Conservation (phyloP, 345 rosid genomes). For the Eucalyptus curtisii region DNA sequence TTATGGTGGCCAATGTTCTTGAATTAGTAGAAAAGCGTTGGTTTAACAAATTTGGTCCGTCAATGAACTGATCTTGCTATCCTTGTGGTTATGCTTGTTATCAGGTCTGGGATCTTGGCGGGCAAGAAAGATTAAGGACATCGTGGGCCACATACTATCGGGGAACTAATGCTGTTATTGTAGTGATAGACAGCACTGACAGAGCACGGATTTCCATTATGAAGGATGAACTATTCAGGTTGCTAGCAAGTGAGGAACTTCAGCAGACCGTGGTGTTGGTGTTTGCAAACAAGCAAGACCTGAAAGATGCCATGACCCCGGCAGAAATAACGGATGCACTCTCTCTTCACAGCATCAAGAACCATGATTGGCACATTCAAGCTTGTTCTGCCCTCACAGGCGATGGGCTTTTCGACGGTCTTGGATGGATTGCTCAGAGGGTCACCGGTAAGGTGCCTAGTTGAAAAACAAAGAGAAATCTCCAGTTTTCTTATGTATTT, state of each 20-base stretch:
- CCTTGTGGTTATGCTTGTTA: background rate
- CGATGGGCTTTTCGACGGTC: conserved; percentile 77
- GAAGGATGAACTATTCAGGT: conserved; percentile 74
- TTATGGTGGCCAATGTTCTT: background rate
- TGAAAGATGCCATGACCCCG: conserved; percentile 90
- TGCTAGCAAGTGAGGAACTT: conserved; percentile 77
- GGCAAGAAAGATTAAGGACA: conserved; percentile 87
- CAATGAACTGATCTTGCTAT: background rate
- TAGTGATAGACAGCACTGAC: conserved; percentile 91
- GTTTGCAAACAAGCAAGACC: conserved; percentile 87
- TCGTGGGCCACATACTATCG: conserved; percentile 97
- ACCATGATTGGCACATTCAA: conserved; percentile 97
- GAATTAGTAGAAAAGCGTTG: background rate
- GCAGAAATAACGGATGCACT: conserved; percentile 81
- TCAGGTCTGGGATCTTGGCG: conserved; percentile 97
- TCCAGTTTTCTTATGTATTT: background rate
- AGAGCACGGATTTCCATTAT: conserved; percentile 73
- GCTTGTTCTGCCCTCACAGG: conserved; percentile 87
- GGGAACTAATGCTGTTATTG: conserved; percentile 86
- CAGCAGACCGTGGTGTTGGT: conserved; percentile 70
- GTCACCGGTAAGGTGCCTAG: conserved; percentile 69
- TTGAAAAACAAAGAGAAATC: conserved; percentile 1
- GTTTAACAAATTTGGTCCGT: background rate
- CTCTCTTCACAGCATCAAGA: conserved; percentile 86
- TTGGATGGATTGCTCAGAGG: conserved; percentile 82